These are phyloP conservation scores for Hyphopichia wangnamkhiaoensis DNA, from an alignment of 1,139 yeast genomes.

Conservation along the genomic window DNA sequence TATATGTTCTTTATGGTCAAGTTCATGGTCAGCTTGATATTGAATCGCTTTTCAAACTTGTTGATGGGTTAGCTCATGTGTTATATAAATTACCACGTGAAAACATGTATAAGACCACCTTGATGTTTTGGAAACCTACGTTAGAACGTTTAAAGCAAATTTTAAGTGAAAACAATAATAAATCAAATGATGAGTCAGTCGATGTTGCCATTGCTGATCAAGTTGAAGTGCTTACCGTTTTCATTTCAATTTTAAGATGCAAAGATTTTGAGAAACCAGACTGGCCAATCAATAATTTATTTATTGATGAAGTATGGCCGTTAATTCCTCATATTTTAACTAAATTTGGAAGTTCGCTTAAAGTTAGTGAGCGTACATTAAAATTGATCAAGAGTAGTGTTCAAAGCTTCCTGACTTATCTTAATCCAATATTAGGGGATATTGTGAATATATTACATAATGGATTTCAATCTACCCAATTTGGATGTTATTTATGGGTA, in stretches of 20 bases:
- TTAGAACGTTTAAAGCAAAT: conserved; percentile 46
- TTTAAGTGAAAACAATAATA: conserved; percentile 12
- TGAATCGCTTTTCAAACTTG: conserved; percentile 73
- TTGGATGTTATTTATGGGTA: conserved; percentile 89
- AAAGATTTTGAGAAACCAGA: conserved; percentile 32
- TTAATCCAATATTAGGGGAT: conserved; percentile 61
- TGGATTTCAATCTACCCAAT: conserved; percentile 68
- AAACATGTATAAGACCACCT: conserved; percentile 35
- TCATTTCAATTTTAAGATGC: conserved; percentile 58
- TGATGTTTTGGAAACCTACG: conserved; percentile 70
- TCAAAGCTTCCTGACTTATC: conserved; percentile 66
- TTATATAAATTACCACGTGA: conserved; percentile 53
- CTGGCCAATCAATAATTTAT: conserved; percentile 60
- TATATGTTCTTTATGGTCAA: conserved; percentile 72
- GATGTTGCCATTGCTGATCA: conserved; percentile 66
- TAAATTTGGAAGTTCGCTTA: conserved; percentile 54
- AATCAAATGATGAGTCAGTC: conserved; percentile 30
- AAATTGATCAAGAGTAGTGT: conserved; percentile 68
- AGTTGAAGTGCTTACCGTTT: conserved; percentile 72
- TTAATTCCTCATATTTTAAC: conserved; percentile 49
- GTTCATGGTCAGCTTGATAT: conserved; percentile 60
- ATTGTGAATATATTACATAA: conserved; percentile 63
- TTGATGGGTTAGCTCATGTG: conserved; percentile 90
- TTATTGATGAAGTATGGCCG: conserved; percentile 61
- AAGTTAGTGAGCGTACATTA: conserved; percentile 72